These are phyloP conservation scores for Funneliformis geosporum DNA, from an alignment of 192 early-diverging fungal species.

Conservation along the genomic window DNA sequence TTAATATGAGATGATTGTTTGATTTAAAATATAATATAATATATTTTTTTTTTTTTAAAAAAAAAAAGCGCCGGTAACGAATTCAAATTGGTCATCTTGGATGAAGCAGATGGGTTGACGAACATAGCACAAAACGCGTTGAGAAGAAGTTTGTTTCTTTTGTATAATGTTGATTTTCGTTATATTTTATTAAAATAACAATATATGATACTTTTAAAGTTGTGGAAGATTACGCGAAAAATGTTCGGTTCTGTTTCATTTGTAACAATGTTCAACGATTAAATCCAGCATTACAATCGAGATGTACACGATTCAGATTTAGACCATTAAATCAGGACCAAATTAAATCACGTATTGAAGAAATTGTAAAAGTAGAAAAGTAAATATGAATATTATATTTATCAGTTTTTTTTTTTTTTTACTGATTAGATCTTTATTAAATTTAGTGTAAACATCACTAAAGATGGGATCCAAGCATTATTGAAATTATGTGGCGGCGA, in stretches of 20 bases:
- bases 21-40: too few species aligned
- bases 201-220: slow-evolving; percentile 51
- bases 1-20: neutral
- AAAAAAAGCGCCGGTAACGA: neutral
- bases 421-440: neutral
- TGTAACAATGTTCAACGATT: slow-evolving; percentile 99
- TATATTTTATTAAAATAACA: neutral
- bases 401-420: slow-evolving; percentile 3
- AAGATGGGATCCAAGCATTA: slow-evolving; percentile 79
- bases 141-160: slow-evolving; percentile 62
- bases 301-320: slow-evolving; percentile 98
- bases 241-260: slow-evolving; percentile 98
- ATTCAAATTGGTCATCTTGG: slow-evolving; percentile 90
- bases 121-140: slow-evolving; percentile 88
- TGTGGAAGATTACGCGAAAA: slow-evolving; percentile 97
- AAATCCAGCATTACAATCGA: slow-evolving; percentile 95
- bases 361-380: slow-evolving; percentile 69
- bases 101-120: slow-evolving; percentile 98
- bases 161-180: slow-evolving; percentile 16
- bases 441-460: slow-evolving; percentile 72
- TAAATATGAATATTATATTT: slow-evolving; percentile 41
- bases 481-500: slow-evolving; percentile 88
- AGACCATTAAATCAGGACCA: slow-evolving; percentile 79
- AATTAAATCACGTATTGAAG: slow-evolving; percentile 74
- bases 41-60: neutral